Evolutionary conservation across 1,284 basidiomycete genomes (phyloP).

Genomic region (Ceratobasidium sp.): DNA sequence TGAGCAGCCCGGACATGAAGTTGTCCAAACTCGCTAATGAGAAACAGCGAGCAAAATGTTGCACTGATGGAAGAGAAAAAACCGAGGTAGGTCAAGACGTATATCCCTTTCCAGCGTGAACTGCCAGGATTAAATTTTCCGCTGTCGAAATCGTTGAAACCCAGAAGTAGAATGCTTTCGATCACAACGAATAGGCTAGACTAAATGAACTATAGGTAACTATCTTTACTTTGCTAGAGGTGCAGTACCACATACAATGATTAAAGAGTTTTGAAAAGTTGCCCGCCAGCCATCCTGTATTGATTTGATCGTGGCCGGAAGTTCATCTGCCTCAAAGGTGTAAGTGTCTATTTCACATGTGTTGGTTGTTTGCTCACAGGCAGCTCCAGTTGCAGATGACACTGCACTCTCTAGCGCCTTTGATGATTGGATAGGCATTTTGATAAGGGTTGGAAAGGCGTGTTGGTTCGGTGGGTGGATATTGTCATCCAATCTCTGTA

Average conservation of each 20-base stretch:
- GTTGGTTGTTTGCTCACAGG: background rate
- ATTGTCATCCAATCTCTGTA: background rate
- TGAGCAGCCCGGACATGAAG: background rate
- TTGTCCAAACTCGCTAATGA: slow-evolving; percentile 1
- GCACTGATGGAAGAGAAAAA: slow-evolving; percentile 19
- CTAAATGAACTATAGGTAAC: background rate
- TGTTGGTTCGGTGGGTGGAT: background rate
- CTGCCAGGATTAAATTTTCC: background rate
- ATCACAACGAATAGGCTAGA: background rate
- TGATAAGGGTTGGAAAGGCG: background rate
- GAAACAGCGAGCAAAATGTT: slow-evolving; percentile 1
- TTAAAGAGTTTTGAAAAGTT: slow-evolving; percentile 26
- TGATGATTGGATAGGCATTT: background rate
- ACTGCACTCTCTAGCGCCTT: background rate
- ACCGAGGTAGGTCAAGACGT: slow-evolving; percentile 15
- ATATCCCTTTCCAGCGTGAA: background rate
- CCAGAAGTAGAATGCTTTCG: background rate
- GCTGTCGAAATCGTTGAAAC: background rate
- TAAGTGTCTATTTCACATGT: background rate
- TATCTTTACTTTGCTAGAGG: no score
- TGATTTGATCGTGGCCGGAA: slow-evolving; percentile 35
- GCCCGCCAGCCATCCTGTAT: slow-evolving; percentile 31
- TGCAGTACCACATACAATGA: background rate
- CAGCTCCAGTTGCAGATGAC: background rate
- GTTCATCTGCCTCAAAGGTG: slow-evolving; percentile 10